Evolutionary conservation across 306 rosid species (phyloP), one percentile per base, ranked within the genome.

Genomic region (Vicia villosa): DNA sequence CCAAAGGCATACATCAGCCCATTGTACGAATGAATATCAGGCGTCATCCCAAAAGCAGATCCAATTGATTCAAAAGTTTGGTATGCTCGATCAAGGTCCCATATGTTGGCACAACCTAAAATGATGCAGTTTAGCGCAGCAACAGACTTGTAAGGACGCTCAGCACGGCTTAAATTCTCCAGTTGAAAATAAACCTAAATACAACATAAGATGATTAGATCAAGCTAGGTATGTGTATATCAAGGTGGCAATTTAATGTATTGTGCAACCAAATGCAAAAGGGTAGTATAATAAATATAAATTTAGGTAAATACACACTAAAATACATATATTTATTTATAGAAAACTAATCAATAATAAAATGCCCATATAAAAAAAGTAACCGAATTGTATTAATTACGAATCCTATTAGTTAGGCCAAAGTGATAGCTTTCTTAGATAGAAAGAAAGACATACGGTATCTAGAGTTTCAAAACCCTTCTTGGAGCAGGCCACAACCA

Each of bases 21-120:
- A 57, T 95, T 95, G 83, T 86, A 91, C 19, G 99, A 95, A 83
- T 95, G 96, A 82, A 91, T 89, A 84, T 91, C 70, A 58, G 97
- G 95, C 63, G 86, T 84, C 84, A 89, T 76, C 75, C 86, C 95
- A 82, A 91, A 95, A 81, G 79, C 8, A 38, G 97, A 87, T 73
- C 84, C 78, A 69, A 95, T 89, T 22, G 97, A 95, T 72, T 95
- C 99, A 74, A 91, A 95, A 36, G 97, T 95, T 78, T 95, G 97
- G 85, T 95, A 95, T 22, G 97, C 97, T 11, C 99, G 97, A 68
- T 95, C 96, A 67, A 95, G 89, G 82, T 95, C 96, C 91, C 96
- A 91, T 77, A 84, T 86, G 83, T 95, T 95, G 59, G 96, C 97
- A 77, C 97, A 95, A 14, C 99, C 97, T 78, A 91, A 63, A 65